Conservation (phyloP, 139 green algal species). For the Chlamydomonas applanata region DNA sequence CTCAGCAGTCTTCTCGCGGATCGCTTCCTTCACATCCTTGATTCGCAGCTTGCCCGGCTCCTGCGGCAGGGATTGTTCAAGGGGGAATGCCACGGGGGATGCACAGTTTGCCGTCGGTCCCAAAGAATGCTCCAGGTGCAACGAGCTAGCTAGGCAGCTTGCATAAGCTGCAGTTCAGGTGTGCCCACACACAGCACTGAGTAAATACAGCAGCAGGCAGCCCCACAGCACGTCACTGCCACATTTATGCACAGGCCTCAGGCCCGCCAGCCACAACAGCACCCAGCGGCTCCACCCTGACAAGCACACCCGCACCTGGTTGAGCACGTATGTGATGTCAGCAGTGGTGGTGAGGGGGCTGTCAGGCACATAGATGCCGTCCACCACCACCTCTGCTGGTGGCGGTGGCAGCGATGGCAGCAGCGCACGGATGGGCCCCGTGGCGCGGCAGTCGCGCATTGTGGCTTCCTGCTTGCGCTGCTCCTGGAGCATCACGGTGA, state of each 20-base stretch:
- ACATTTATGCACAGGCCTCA: too few relatives aligned
- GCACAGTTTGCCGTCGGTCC: too few relatives aligned
- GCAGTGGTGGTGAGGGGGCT: slow-evolving; percentile 18
- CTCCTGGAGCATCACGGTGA: neutral
- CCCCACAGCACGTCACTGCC: too few relatives aligned
- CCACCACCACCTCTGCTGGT: slow-evolving; percentile 12
- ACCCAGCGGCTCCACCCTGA: too few relatives aligned
- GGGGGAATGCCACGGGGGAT: too few relatives aligned
- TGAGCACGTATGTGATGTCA: slow-evolving; percentile 57
- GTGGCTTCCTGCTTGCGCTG: neutral
- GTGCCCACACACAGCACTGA: too few relatives aligned
- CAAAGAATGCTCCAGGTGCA: too few relatives aligned
- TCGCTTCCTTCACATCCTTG: slow-evolving; percentile 50
- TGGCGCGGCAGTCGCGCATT: slow-evolving; percentile 23
- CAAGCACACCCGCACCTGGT: slow-evolving; percentile 41
- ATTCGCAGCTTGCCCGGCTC: slow-evolving; percentile 42
- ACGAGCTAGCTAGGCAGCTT: too few relatives aligned
- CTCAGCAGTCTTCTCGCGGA: slow-evolving; percentile 10
- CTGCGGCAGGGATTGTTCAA: neutral
- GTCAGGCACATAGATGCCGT: slow-evolving; percentile 24
- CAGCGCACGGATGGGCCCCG: slow-evolving; percentile 14
- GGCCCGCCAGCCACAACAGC: too few relatives aligned
- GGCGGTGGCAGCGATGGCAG: neutral
- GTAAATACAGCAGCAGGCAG: too few relatives aligned
- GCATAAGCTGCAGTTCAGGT: too few relatives aligned